phyloP scores from a whole-genome alignment of 192 early-diverging fungal genomes.

The Mortierella alpina region DNA sequence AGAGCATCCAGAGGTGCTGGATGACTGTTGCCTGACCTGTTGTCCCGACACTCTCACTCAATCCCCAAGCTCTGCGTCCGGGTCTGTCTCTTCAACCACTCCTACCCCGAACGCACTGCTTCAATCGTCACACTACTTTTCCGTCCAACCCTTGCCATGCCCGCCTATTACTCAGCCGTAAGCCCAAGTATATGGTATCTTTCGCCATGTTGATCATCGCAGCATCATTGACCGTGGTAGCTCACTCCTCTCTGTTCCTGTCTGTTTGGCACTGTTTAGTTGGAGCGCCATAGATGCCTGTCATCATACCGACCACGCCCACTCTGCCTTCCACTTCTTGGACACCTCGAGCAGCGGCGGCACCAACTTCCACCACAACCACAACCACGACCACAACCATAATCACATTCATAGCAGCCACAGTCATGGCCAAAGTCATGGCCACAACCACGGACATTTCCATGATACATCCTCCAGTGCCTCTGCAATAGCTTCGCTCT shows the following conservation, averaged over 20 bases:
- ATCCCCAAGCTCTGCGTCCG: conserved; percentile 15
- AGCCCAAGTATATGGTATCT: neutral
- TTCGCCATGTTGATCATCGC: neutral
- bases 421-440: neutral
- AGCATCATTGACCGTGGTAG: too few species aligned
- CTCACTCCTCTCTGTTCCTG: neutral
- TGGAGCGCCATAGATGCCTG: conserved; percentile 7
- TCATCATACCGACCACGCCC: conserved; percentile 21
- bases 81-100: conserved; percentile 19
- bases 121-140: conserved; percentile 18
- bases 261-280: conserved; percentile 2
- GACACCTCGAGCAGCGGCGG: neutral
- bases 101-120: conserved; percentile 6
- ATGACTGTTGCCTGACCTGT: conserved; percentile 48
- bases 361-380: neutral
- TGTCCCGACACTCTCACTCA: conserved; percentile 38
- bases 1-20: conserved; percentile 41
- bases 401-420: conserved; percentile 4
- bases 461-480: neutral
- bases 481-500: conserved; percentile 3
- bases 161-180: conserved; percentile 28
- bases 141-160: conserved; percentile 15
- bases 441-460: neutral
- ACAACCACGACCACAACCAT: conserved; percentile 2
- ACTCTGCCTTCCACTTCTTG: conserved; percentile 43